These are phyloP conservation scores for Rhexocercosporidium sp. DNA, from an alignment of 2,329 filamentous ascomycete species.

Conservation along the genomic window DNA sequence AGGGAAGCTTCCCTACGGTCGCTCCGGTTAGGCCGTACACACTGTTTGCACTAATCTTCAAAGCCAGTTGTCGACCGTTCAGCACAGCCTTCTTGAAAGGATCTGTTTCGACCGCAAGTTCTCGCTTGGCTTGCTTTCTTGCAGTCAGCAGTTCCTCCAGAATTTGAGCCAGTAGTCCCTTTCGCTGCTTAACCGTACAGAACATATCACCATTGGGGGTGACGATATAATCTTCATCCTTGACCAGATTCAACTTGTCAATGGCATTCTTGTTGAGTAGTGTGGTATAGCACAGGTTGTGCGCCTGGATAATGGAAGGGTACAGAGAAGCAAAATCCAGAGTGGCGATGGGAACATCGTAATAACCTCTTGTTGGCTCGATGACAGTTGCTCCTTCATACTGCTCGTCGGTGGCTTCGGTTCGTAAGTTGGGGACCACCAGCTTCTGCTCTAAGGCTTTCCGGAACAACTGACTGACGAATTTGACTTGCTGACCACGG, in stretches of 20 bases:
- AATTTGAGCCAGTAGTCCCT: conserved; percentile 93
- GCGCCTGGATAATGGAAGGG: conserved; percentile 97
- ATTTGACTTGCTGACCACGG: conserved; percentile 95
- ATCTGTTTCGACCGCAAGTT: conserved; percentile 86
- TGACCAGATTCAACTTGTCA: conserved; percentile 76
- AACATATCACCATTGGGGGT: conserved; percentile 96
- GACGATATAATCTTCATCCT: conserved; percentile 94
- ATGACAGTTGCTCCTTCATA: conserved; percentile 99
- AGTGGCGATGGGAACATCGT: conserved; percentile 92
- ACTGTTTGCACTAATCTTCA: conserved; percentile 97
- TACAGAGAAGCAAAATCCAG: conserved; percentile 99
- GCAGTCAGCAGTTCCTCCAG: conserved; percentile 90
- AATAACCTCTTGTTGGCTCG: conserved; percentile 91
- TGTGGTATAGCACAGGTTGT: conserved; percentile 98
- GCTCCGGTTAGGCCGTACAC: conserved; percentile 98
- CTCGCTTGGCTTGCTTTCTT: conserved; percentile 92
- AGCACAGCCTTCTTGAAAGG: conserved; percentile 97
- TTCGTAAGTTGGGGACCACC: conserved; percentile 85
- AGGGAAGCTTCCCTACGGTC: conserved; percentile 93
- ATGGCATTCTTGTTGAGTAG: conserved; percentile 79
- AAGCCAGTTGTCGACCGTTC: conserved; percentile 92
- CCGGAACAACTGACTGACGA: conserved; percentile 94
- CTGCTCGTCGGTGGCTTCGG: conserved; percentile 78
- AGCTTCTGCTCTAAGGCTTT: conserved; percentile 93
- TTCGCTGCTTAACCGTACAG: conserved; percentile 84